Base-by-base conservation (phyloP, 176 grass and related monocot genomes). In the Cenchrus americanus region DNA sequence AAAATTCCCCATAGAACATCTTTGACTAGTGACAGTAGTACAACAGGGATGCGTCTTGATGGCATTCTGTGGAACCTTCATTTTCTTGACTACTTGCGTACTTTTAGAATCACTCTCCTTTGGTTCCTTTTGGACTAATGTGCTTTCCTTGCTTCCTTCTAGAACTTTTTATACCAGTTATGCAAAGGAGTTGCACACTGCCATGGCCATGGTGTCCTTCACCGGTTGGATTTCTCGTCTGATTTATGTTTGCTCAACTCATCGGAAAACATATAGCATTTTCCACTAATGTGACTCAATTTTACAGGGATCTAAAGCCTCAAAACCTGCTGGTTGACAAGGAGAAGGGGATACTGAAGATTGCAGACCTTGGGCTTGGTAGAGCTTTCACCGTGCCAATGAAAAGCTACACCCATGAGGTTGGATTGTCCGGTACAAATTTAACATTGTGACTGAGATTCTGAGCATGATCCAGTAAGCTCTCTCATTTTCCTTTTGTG, bases 241-340 rank as follows among this genome's bases (percentile, higher is more conserved):
- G 14, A 77, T 62, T 69, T 69, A 26, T 70, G 51, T 88, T 88
- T 73, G n/a, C 7, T 41, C 23, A 19, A 44, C n/a, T 17, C 82
- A 26, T 62, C 44, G 71, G 15, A 17, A 0, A 5, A 5, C 46
- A 50, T 60, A 62, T 12, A 43, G 22, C 10, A 68, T 61, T 44
- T 46, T 41, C 54, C 54, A 43, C 42, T 79, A 9, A 68, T 77
- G 9, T 68, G 22, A 14, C 48, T 81, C 23, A n/a, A 30, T 73
- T 73, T 54, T 60, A 14, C 72, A 98, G 96, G 86, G 96, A 98
- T 85, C 83, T 98, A 51, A 98, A 98, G 71, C 96, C 96, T 27
- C 96, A 98, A 80, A 98, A 98, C 74, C 87, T 98, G 6, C 51
- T 98, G 88, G 96, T 98, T 14, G 91, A 98, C 80, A 98, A 98